A percentile compares a stretch with the other conserved stretches of the same genome.
Conservation (phyloP, 176 grass and related monocot genomes). For the Eragrostis nindensis region DNA sequence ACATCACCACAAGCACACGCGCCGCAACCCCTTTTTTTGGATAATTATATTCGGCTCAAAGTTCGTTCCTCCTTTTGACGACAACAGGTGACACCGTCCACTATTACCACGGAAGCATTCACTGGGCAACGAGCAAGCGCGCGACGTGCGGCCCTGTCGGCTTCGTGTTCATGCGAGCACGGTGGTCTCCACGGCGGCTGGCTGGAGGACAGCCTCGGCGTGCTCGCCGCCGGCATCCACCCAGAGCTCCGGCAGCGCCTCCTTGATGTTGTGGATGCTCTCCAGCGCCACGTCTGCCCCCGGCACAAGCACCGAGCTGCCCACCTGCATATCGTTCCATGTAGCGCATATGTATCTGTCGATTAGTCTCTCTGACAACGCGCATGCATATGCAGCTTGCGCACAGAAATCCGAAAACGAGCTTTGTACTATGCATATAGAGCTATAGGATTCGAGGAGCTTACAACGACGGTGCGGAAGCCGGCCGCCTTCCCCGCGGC, state of each 20-base stretch:
- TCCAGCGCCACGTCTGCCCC: slow-evolving; percentile 86
- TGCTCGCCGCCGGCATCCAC: slow-evolving; percentile 50
- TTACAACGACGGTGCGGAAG: slow-evolving; percentile 82
- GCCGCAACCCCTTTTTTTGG: too few relatives aligned
- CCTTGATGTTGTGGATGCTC: slow-evolving; percentile 97
- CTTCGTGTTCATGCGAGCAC: slow-evolving; percentile 61
- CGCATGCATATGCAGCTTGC: too few relatives aligned
- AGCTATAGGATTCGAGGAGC: neutral
- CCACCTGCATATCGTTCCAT: slow-evolving; percentile 74
- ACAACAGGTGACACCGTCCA: neutral
- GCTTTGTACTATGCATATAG: too few relatives aligned
- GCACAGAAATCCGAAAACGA: too few relatives aligned
- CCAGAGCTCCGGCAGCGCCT: slow-evolving; percentile 89
- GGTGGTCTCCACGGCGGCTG: slow-evolving; percentile 66
- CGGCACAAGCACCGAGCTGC: slow-evolving; percentile 67
- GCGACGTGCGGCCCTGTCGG: neutral
- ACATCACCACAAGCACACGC: too few relatives aligned
- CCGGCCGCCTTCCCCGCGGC: slow-evolving; percentile 82
- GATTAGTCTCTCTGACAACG: neutral
- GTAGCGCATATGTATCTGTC: neutral
- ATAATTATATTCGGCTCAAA: too few relatives aligned
- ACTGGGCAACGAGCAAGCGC: neutral
- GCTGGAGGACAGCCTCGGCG: slow-evolving; percentile 53
- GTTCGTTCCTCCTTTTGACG: too few relatives aligned
- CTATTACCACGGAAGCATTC: neutral